Conservation (phyloP, 2,329 filamentous ascomycete genomes). For the Epichloe amarillans region DNA sequence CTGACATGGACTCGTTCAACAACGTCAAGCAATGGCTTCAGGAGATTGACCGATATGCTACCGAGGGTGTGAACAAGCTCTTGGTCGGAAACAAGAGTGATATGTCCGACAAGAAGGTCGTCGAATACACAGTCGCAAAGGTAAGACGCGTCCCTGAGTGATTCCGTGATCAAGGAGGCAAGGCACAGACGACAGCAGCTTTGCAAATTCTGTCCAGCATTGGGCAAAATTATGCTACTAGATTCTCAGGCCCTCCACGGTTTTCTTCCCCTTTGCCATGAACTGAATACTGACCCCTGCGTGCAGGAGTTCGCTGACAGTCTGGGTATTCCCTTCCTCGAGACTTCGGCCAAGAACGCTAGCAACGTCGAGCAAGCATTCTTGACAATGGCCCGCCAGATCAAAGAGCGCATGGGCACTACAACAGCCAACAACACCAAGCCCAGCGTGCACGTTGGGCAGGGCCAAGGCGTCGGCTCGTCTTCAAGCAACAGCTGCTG, state of each 20-base stretch:
- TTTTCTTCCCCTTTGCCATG: background rate
- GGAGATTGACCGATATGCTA: slow-evolving; percentile 98
- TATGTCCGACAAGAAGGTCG: slow-evolving; percentile 99
- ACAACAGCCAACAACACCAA: slow-evolving; percentile 95
- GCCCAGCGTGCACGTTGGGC: slow-evolving; percentile 89
- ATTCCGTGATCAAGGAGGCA: background rate
- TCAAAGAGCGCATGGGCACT: slow-evolving; percentile 99
- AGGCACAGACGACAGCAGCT: background rate
- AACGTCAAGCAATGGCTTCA: slow-evolving; percentile 99
- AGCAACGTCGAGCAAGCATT: slow-evolving; percentile 99
- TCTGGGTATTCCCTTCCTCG: slow-evolving; percentile 96
- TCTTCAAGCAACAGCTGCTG: slow-evolving; percentile 81
- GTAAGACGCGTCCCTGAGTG: slow-evolving; percentile 36
- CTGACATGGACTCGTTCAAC: slow-evolving; percentile 99
- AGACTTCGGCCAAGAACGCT: slow-evolving; percentile 98
- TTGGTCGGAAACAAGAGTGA: slow-evolving; percentile 99
- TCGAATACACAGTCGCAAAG: slow-evolving; percentile 99
- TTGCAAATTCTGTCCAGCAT: background rate
- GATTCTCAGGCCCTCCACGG: too few species aligned
- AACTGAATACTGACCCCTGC: slow-evolving; percentile 9
- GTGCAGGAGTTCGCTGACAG: slow-evolving; percentile 93
- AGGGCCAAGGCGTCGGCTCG: slow-evolving; percentile 85
- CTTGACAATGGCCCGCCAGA: slow-evolving; percentile 98
- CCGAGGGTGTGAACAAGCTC: slow-evolving; percentile 98
- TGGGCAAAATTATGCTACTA: background rate